A percentile compares a stretch with the other conserved stretches of the same genome.
phyloP scores from a whole-genome alignment of 2,329 filamentous ascomycete species.

The Zasmidium angulare region DNA sequence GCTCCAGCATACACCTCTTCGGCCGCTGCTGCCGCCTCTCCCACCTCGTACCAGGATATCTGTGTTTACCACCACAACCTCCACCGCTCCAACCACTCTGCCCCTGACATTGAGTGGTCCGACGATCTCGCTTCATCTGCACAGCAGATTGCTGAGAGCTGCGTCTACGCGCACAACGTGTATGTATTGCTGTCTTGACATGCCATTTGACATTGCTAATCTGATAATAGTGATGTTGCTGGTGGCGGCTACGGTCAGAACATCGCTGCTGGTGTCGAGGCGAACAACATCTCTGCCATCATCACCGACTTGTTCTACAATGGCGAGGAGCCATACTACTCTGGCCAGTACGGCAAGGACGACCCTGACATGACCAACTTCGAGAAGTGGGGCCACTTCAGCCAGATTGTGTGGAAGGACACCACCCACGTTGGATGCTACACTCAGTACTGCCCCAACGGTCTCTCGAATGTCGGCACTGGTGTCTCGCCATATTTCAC shows the following conservation, averaged over 20 bases:
- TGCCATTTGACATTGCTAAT: constrained; percentile 33
- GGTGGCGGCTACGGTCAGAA: constrained; percentile 83
- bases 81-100: constrained; percentile 80
- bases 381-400: constrained; percentile 70
- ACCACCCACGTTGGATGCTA: constrained; percentile 65
- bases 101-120: constrained; percentile 65
- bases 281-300: constrained; percentile 62
- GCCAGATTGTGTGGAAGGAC: constrained; percentile 70
- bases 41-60: constrained; percentile 35
- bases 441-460: constrained; percentile 57
- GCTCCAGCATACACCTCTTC: constrained; percentile 10
- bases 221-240: constrained; percentile 50
- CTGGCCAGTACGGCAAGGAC: constrained; percentile 56
- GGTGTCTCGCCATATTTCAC: constrained; percentile 63
- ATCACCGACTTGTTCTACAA: constrained; percentile 90
- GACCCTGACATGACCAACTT: constrained; percentile 64
- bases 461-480: constrained; percentile 45
- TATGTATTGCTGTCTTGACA: constrained; percentile 48
- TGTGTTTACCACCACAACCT: constrained; percentile 77
- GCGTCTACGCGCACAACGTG: constrained; percentile 74
- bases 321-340: constrained; percentile 64
- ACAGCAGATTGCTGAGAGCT: constrained; percentile 61
- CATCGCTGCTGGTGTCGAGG: constrained; percentile 67
- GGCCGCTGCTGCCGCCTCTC: constrained; percentile 10
- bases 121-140: constrained; percentile 64